Evolutionary conservation across 306 rosid species (phyloP).

Genomic region (Citrullus amarus): DNA sequence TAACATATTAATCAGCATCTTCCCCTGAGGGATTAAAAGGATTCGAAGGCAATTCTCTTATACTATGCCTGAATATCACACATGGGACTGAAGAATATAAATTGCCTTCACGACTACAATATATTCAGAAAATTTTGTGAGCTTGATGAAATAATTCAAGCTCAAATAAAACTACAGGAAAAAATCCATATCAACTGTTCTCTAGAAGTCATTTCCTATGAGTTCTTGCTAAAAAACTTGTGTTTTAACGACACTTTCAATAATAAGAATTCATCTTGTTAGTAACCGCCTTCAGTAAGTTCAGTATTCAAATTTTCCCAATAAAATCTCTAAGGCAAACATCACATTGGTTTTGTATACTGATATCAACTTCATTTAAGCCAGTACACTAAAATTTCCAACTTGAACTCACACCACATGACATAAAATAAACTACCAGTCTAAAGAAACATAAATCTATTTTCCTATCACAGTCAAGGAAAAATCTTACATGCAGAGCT

Average conservation of each 20-base stretch:
- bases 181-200: neutral
- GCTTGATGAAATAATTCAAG: neutral
- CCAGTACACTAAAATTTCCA: neutral
- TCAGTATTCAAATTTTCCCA: neutral
- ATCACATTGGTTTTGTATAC: neutral
- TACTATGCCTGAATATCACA: neutral
- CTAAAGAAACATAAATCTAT: neutral
- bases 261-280: neutral
- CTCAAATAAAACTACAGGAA: neutral
- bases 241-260: neutral
- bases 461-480: neutral
- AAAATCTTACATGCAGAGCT: conserved; percentile 80
- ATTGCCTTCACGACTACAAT: neutral
- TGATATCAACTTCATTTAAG: neutral
- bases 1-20: neutral
- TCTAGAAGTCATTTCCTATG: neutral
- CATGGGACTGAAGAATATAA: neutral
- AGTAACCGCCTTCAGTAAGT: neutral
- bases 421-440: neutral
- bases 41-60: neutral
- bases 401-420: conserved; percentile 6
- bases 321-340: neutral
- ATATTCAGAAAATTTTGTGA: neutral
- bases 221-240: neutral
- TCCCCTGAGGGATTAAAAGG: neutral